phyloP scores from a whole-genome alignment of 768 basidiomycete genomes.

The Brasilioporus rufonigricans region DNA sequence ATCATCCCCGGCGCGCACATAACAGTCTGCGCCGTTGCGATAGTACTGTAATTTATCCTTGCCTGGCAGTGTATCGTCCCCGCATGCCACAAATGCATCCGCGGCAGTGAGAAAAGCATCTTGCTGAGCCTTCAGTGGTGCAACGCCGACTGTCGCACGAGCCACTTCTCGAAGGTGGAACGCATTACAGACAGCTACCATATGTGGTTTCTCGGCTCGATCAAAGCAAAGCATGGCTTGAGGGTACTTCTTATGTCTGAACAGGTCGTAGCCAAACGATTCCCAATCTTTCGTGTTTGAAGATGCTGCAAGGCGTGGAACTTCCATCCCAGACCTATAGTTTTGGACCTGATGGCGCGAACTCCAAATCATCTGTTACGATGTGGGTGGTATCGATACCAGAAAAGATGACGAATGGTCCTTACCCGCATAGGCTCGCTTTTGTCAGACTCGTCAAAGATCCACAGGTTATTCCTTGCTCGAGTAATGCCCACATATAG shows the following conservation, averaged over 20 bases:
- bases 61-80: constrained; percentile 22
- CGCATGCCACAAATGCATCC: constrained; percentile 47
- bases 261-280: constrained; percentile 38
- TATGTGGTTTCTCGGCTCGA: constrained; percentile 41
- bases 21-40: constrained; percentile 46
- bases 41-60: too few relatives aligned
- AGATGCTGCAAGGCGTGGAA: constrained; percentile 52
- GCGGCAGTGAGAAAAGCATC: constrained; percentile 47
- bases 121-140: constrained; percentile 21
- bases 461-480: too few relatives aligned
- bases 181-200: constrained; percentile 48
- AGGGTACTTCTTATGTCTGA: constrained; percentile 37
- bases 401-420: not conserved
- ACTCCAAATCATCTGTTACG: too few relatives aligned
- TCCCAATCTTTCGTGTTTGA: constrained; percentile 52
- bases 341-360: constrained; percentile 44
- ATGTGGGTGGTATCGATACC: not conserved
- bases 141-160: constrained; percentile 29
- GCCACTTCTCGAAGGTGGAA: constrained; percentile 56
- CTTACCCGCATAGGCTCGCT: too few relatives aligned
- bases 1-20: too few relatives aligned
- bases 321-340: constrained; percentile 45
- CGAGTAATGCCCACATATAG: too few relatives aligned
- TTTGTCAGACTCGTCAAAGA: too few relatives aligned
- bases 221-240: constrained; percentile 54